phyloP scores from a whole-genome alignment of 169 alveolate genomes.

The Cryptosporidium bovis region DNA sequence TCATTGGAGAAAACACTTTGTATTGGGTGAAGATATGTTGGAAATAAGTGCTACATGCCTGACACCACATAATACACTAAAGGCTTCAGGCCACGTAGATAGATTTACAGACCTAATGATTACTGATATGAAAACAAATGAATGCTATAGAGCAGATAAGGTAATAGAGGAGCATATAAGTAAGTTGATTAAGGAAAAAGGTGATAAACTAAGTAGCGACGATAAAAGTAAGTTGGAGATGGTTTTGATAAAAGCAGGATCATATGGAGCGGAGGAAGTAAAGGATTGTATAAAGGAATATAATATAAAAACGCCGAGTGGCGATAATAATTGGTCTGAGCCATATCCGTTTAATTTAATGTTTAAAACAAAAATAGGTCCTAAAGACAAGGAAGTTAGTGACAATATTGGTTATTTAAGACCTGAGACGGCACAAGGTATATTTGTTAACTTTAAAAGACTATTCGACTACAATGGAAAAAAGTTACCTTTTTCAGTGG shows the following conservation, averaged over 20 bases:
- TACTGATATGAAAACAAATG: slow-evolving; percentile 89
- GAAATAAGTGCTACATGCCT: slow-evolving; percentile 91
- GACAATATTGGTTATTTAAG: slow-evolving; percentile 89
- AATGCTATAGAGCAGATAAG: slow-evolving; percentile 91
- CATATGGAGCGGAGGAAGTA: slow-evolving; percentile 86
- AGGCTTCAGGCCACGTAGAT: slow-evolving; percentile 97
- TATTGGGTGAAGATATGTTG: slow-evolving; percentile 95
- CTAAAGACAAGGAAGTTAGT: slow-evolving; percentile 80
- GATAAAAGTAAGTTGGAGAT: slow-evolving; percentile 82
- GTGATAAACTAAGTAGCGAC: slow-evolving; percentile 74
- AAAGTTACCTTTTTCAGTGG: slow-evolving; percentile 97
- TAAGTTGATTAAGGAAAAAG: slow-evolving; percentile 42
- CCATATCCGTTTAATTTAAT: slow-evolving; percentile 95
- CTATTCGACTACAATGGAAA: slow-evolving; percentile 94
- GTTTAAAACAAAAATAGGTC: slow-evolving; percentile 96
- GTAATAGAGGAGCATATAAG: slow-evolving; percentile 79
- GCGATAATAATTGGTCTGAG: slow-evolving; percentile 88
- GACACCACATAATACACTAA: slow-evolving; percentile 93
- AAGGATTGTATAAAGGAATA: slow-evolving; percentile 84
- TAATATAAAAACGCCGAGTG: slow-evolving; percentile 91
- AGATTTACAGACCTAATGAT: slow-evolving; percentile 97
- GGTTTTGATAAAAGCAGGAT: slow-evolving; percentile 84
- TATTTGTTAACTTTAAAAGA: slow-evolving; percentile 94
- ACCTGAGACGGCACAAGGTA: slow-evolving; percentile 99
- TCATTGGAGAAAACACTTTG: slow-evolving; percentile 96